Conservation (phyloP, 2,329 filamentous ascomycete species). For the Diplodia scrobiculata region DNA sequence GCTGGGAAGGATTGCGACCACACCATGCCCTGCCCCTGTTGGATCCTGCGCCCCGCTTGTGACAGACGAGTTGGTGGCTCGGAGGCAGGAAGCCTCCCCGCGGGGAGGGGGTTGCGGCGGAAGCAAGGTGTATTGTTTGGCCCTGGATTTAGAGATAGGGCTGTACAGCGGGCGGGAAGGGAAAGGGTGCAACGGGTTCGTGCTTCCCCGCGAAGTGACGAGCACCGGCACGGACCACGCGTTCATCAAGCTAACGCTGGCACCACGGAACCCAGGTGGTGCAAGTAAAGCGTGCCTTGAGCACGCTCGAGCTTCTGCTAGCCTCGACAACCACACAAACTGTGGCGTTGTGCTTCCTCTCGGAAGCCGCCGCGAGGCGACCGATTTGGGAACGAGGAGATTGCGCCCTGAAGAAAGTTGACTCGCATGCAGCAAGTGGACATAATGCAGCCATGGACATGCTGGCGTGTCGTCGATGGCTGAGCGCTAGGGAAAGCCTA, state of each 20-base stretch:
- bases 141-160: slow-evolving; percentile 13
- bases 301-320: slow-evolving; percentile 21
- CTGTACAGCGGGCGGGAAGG: slow-evolving; percentile 19
- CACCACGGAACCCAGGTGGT: slow-evolving; percentile 20
- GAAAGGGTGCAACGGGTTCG: slow-evolving; percentile 23
- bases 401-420: slow-evolving; percentile 15
- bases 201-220: slow-evolving; percentile 18
- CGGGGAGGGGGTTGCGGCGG: background rate
- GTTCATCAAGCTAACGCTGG: slow-evolving; percentile 18
- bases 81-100: background rate
- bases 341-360: slow-evolving; percentile 15
- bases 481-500: slow-evolving; percentile 12
- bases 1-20: slow-evolving; percentile 4
- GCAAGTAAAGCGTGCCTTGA: slow-evolving; percentile 12
- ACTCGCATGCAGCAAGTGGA: slow-evolving; percentile 18
- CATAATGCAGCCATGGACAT: slow-evolving; percentile 18
- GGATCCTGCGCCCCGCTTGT: background rate
- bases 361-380: background rate
- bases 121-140: slow-evolving; percentile 3
- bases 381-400: slow-evolving; percentile 19
- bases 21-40: background rate
- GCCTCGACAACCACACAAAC: slow-evolving; percentile 9
- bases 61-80: slow-evolving; percentile 8
- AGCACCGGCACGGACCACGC: slow-evolving; percentile 22
- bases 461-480: slow-evolving; percentile 23